phyloP scores from a whole-genome alignment of 257 asterid species.

The Scutellaria minor region DNA sequence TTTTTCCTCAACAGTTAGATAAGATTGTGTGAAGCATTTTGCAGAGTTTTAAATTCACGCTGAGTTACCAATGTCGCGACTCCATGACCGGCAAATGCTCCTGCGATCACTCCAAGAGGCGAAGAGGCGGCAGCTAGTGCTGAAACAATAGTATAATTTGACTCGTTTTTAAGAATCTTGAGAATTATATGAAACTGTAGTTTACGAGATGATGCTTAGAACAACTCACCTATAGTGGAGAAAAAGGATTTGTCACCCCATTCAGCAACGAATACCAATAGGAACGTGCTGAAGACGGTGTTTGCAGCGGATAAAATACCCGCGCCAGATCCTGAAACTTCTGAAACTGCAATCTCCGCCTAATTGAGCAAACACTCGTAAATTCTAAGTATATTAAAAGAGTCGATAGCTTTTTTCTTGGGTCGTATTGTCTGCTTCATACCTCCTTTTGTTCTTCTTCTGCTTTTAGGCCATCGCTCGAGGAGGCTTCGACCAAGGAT shows the following conservation, averaged over 20 bases:
- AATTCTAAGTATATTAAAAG: constrained; percentile 19
- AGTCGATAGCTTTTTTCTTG: background rate
- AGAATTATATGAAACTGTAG: too few species aligned
- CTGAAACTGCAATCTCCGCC: constrained; percentile 95
- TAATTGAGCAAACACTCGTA: constrained; percentile 39
- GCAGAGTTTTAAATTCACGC: background rate
- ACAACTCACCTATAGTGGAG: constrained; percentile 80
- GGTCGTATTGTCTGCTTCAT: background rate
- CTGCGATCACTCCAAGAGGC: constrained; percentile 96
- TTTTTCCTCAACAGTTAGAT: background rate
- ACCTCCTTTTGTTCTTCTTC: constrained; percentile 99
- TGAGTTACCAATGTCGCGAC: constrained; percentile 74
- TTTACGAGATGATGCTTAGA: too few species aligned
- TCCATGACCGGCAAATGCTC: constrained; percentile 98
- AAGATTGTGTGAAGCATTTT: background rate
- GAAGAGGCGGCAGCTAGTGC: constrained; percentile 99
- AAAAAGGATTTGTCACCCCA: constrained; percentile 99
- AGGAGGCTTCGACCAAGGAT: constrained; percentile 85
- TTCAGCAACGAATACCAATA: constrained; percentile 93
- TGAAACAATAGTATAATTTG: constrained; percentile 35
- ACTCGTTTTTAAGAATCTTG: too few species aligned
- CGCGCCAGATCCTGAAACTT: constrained; percentile 82
- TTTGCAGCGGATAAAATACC: constrained; percentile 84
- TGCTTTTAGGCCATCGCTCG: constrained; percentile 73
- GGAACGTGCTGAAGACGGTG: constrained; percentile 78